Base-by-base conservation (phyloP, 2,329 filamentous ascomycete species). In the Botrytis medusae region DNA sequence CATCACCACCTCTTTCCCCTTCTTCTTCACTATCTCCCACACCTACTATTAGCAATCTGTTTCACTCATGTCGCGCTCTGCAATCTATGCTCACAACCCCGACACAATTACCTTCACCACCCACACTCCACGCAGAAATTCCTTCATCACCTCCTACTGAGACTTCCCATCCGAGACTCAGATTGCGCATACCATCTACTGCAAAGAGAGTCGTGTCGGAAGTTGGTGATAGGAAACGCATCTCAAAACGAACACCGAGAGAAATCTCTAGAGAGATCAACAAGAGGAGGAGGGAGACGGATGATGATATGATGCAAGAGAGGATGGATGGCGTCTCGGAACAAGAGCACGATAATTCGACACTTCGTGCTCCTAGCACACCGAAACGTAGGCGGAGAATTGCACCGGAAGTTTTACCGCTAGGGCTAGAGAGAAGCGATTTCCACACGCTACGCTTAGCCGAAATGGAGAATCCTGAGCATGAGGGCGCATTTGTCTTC, bases 61-160 rank as follows among this genome's bases (percentile, higher is more conserved):
- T 89, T 81, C 85, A 83, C 74, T 87, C 88, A 64, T 91, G 89
- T 80, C 88, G 87, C 80, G 87, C 86, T 8, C 85, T 91, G 0
- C 89, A 91, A 78, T 86, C 86, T 3, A 87, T 90, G 78, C 84
- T 90, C 74, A 82, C 85, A 68, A 81, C 79, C 34, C 78, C 79
- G 69, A 78, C 75, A 42, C 84, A 86, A 77, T 82, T 89, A 8
- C 87, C 87, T 22, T 89, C 87, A 37, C 88, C 89, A 20, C 88
- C 89, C 2, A 83, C 88, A 76, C 80, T 71, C 10, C 79, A 81
- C 48, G 75, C 76, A 18, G 76, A 78, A n/a, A 72, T 77, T 10
- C 76, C 77, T 6, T 42, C 77, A 9, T 46, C 76, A 37, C 72
- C 75, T 6, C 59, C 77, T 9, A 75, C 22, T 2, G 16, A 51